phyloP scores from a whole-genome alignment of 345 rosid species.

The Acer campestre region DNA sequence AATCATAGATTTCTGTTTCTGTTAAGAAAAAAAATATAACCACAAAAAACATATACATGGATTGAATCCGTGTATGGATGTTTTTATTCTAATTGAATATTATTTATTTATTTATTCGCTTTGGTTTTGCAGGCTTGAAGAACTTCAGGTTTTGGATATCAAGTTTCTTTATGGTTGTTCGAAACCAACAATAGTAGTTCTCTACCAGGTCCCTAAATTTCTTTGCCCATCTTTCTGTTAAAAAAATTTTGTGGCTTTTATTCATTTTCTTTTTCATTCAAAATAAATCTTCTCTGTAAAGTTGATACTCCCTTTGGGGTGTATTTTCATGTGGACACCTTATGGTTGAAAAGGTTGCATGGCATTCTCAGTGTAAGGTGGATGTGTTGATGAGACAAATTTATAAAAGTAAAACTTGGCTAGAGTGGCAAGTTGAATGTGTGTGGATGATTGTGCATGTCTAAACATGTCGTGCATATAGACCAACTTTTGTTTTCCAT shows the following conservation, averaged over 20 bases:
- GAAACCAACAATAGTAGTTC: conserved; percentile 91
- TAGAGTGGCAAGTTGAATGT: background rate
- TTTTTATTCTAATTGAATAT: conserved; percentile 5
- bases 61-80: background rate
- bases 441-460: background rate
- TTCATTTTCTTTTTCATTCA: background rate
- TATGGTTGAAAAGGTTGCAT: background rate
- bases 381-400: background rate
- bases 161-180: conserved; percentile 89
- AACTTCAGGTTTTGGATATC: conserved; percentile 95
- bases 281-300: background rate
- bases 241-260: background rate
- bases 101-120: background rate
- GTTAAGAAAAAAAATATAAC: too few relatives aligned
- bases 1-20: background rate
- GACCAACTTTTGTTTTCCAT: background rate
- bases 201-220: conserved; percentile 65
- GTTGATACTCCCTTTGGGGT: background rate
- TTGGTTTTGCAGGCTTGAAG: conserved; percentile 68
- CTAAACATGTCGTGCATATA: background rate
- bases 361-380: background rate
- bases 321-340: background rate
- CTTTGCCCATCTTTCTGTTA: conserved; percentile 11
- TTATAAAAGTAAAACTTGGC: background rate
- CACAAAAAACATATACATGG: background rate